Base-by-base conservation (phyloP, 257 asterid species). In the Salvia splendens region DNA sequence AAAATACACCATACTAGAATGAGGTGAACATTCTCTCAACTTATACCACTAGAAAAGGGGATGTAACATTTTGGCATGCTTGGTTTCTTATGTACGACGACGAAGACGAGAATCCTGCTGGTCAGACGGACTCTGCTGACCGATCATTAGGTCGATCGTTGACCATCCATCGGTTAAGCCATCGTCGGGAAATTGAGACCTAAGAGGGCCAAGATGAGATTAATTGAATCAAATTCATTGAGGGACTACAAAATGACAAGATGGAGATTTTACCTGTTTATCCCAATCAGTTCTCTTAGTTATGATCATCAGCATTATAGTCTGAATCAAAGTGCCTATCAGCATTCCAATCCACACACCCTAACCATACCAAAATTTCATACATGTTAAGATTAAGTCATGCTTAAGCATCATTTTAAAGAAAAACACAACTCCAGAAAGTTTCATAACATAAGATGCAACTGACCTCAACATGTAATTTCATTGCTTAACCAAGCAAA, bases 261-360 rank as follows among this genome's bases (percentile, higher is more conserved):
- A 6, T 6, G 6, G 7, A 12, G 20, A 5, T 10, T 7, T 33
- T 68, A 84, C 91, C 91, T 85, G 87, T 52, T 74, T 73, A 20
- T 87, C 87, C 95, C 95, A 87, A 32, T 87, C 89, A 4, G 86
- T 87, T 77, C 59, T 80, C 50, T 17, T 45, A 49, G 95, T 79
- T 46, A 85, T 70, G 28, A 78, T 55, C 45, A 77, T 2, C 8
- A 87, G 76, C 14, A 78, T 69, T 41, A 83, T 63, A 0, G 95
- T 83, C 48, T 87, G 95, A 38, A 83, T 53, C 41, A 87, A 45
- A 8, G 84, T 79, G 15, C 91, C 95, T 16, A 81, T 3, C 48
- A 87, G 11, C 91, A 87, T 87, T 54, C 95, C 91, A 20, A 85
- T 74, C 95, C 95, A 87, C 15, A 87, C 87, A 48, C 95, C 95